Evolutionary conservation across 108 stramenopile genomes (phyloP).

Genomic region (Cylindrotheca closterium): DNA sequence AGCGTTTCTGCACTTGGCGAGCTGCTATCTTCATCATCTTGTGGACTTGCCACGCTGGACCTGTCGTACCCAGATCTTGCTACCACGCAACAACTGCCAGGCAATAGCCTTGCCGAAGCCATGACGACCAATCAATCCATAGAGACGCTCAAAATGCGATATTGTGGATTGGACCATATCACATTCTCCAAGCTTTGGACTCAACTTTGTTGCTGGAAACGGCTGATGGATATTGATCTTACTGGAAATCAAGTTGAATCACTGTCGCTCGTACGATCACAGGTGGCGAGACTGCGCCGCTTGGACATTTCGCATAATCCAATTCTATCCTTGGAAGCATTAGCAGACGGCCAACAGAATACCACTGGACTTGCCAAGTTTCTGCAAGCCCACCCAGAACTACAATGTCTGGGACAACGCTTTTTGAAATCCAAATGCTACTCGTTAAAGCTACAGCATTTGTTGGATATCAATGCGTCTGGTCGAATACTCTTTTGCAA

Average conservation of each 20-base stretch:
- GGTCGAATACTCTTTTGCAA: not conserved
- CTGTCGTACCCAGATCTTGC: not conserved
- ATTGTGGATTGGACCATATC: not conserved
- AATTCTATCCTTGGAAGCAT: not conserved
- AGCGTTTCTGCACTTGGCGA: not conserved
- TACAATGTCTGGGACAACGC: not conserved
- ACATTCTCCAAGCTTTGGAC: not conserved
- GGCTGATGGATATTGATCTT: not conserved
- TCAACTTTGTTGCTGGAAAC: not conserved
- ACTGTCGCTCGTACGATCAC: not conserved
- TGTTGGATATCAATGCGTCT: not conserved
- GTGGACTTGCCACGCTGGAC: not conserved
- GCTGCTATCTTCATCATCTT: not conserved
- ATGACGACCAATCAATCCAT: not conserved
- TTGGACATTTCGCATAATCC: not conserved
- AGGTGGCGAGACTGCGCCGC: not conserved
- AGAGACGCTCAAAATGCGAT: not conserved
- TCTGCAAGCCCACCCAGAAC: not conserved
- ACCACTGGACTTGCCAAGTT: not conserved
- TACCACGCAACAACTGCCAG: not conserved
- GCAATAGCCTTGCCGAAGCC: not conserved
- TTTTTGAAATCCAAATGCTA: not conserved
- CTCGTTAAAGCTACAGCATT: not conserved
- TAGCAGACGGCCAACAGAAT: not conserved
- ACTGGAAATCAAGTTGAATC: not conserved